Conservation (phyloP, 306 rosid species). For the Purshia tridentata region DNA sequence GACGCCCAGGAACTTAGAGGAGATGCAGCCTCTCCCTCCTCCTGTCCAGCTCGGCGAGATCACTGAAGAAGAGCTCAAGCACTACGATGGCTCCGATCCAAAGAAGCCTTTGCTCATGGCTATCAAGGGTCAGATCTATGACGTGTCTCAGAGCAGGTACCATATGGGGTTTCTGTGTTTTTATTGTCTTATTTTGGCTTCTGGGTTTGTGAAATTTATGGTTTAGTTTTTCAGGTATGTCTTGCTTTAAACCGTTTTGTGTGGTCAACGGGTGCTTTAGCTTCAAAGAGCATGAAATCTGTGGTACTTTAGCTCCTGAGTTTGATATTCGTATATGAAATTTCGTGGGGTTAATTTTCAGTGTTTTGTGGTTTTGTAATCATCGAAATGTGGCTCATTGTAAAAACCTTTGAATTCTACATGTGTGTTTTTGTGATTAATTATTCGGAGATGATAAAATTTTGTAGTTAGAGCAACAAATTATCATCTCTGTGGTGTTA, state of each 20-base stretch:
- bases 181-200: background rate
- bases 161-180: background rate
- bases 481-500: background rate
- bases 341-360: background rate
- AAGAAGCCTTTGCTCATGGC: constrained; percentile 89
- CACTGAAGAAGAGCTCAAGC: constrained; percentile 64
- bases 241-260: background rate
- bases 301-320: background rate
- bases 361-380: background rate
- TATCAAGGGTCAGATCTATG: constrained; percentile 97
- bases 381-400: background rate
- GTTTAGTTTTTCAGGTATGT: background rate
- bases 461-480: background rate
- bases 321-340: background rate
- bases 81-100: constrained; percentile 72
- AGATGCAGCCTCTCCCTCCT: constrained; percentile 65
- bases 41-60: constrained; percentile 95
- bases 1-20: constrained; percentile 32
- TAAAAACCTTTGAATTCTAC: background rate
- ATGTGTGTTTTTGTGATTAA: background rate
- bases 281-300: background rate
- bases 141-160: constrained; percentile 91
- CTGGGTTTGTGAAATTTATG: constrained; percentile 14
- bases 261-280: background rate
- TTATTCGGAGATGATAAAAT: background rate